phyloP scores from a whole-genome alignment of 306 rosid species.

The Prunus mongolica region DNA sequence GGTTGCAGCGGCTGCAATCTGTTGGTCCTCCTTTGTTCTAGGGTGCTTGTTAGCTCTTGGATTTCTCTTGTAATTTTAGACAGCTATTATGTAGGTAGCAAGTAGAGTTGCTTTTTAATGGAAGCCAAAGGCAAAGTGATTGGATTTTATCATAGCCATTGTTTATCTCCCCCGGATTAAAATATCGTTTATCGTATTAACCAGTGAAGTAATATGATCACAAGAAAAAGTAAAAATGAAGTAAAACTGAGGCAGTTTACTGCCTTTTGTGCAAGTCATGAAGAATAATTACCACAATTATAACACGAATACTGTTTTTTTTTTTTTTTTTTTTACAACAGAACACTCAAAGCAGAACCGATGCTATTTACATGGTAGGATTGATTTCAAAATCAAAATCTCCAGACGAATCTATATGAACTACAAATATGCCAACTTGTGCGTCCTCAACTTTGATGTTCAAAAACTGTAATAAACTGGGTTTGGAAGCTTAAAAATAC shows the following conservation, averaged over 20 bases:
- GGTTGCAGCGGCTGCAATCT: slow-evolving; percentile 67
- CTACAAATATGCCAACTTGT: neutral
- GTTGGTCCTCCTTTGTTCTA: slow-evolving; percentile 33
- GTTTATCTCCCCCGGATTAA: no score
- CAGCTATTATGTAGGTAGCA: no score
- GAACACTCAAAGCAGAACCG: neutral
- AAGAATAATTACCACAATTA: neutral
- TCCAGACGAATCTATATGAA: neutral
- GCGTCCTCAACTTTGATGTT: slow-evolving; percentile 15
- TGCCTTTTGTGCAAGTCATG: no score
- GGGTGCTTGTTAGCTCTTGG: slow-evolving; percentile 9
- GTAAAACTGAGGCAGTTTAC: no score
- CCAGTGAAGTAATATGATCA: neutral
- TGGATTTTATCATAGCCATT: no score
- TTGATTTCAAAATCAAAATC: neutral
- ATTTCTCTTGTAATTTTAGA: neutral
- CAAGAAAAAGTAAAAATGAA: neutral
- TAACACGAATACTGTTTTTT: neutral
- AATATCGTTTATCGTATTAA: neutral
- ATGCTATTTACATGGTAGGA: neutral
- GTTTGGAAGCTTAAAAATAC: slow-evolving; percentile 56
- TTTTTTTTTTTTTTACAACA: neutral
- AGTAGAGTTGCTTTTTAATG: neutral
- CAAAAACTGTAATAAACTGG: slow-evolving; percentile 38
- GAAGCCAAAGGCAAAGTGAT: neutral